Evolutionary conservation across 1,284 basidiomycete genomes (phyloP).

Genomic region (Heterobasidion occidentale): DNA sequence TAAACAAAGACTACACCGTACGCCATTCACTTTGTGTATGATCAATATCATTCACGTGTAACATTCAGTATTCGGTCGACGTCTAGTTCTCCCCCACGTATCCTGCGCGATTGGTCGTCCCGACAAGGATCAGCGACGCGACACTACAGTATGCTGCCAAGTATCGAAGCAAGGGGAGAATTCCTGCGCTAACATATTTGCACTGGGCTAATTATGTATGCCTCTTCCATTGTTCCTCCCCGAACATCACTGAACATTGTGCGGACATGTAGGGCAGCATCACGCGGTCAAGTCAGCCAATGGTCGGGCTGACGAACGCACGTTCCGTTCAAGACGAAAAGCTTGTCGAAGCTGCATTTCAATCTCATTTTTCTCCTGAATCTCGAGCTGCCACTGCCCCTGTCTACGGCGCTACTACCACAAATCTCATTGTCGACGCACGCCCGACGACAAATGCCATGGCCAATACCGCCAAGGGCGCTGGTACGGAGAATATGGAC

Average conservation of each 20-base stretch:
- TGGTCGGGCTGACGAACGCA: conserved; percentile 94
- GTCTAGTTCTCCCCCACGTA: conserved; percentile 87
- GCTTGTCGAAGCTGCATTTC: conserved; percentile 93
- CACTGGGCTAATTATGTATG: conserved; percentile 94
- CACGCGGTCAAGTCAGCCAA: conserved; percentile 94
- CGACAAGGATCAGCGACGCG: conserved; percentile 93
- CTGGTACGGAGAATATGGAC: conserved; percentile 99
- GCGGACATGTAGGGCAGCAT: conserved; percentile 71
- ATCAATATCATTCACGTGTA: conserved; percentile 24
- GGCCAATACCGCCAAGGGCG: conserved; percentile 96
- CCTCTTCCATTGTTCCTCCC: conserved; percentile 6
- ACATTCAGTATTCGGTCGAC: conserved; percentile 24
- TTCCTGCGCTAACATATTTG: conserved; percentile 88
- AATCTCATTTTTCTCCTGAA: conserved; percentile 79
- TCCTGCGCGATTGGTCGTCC: conserved; percentile 83
- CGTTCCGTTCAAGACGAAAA: conserved; percentile 98
- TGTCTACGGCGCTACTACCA: conserved; percentile 90
- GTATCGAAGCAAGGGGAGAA: conserved; percentile 90
- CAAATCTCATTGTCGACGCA: conserved; percentile 97
- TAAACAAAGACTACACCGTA: conserved; percentile 92
- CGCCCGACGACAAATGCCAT: conserved; percentile 95
- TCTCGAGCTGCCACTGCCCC: conserved; percentile 43
- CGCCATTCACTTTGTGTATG: conserved; percentile 22
- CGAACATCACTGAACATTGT: conserved; percentile 1
- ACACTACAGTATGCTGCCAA: conserved; percentile 91